Percentiles rank a stretch among this genome's conserved stretches.
Conservation (phyloP, 2,329 filamentous ascomycete genomes). For the Thielaviopsis euricoi region DNA sequence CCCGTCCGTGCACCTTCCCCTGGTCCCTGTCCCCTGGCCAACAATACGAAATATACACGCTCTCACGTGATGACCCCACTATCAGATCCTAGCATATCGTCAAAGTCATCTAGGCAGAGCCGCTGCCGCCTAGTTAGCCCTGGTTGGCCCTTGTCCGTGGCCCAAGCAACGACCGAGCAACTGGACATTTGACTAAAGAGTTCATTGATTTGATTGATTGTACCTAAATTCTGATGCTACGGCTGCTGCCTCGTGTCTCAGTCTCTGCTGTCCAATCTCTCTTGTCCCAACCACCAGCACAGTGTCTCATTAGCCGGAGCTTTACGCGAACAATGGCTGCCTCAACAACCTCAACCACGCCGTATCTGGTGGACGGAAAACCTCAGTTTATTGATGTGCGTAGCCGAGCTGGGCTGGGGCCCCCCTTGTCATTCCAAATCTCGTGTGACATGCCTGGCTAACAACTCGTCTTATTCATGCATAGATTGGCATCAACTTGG, state of each 20-base stretch:
- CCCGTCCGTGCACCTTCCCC: background rate
- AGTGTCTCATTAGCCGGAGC: background rate
- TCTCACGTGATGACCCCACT: conserved; percentile 2
- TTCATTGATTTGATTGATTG: too few species aligned
- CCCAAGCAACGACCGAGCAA: background rate
- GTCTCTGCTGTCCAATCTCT: background rate
- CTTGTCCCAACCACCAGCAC: background rate
- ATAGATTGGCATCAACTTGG: conserved; percentile 85
- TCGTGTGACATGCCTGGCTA: background rate
- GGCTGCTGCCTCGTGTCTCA: background rate
- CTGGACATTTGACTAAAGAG: background rate
- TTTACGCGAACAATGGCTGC: background rate
- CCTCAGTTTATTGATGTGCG: conserved; percentile 48
- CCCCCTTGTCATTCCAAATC: background rate
- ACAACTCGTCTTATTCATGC: background rate
- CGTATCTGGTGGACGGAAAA: conserved; percentile 5
- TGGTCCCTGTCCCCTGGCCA: background rate
- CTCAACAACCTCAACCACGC: background rate
- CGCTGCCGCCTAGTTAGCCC: background rate
- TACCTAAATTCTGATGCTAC: background rate
- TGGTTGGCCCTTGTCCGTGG: background rate
- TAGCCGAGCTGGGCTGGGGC: conserved; percentile 7
- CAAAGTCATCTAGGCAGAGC: background rate
- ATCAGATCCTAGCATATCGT: background rate
- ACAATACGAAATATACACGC: conserved; percentile 3